Percentiles rank a stretch among this genome's conserved stretches.
phyloP scores from a whole-genome alignment of 352 stramenopile genomes.

The Elongisporangium anandrum region DNA sequence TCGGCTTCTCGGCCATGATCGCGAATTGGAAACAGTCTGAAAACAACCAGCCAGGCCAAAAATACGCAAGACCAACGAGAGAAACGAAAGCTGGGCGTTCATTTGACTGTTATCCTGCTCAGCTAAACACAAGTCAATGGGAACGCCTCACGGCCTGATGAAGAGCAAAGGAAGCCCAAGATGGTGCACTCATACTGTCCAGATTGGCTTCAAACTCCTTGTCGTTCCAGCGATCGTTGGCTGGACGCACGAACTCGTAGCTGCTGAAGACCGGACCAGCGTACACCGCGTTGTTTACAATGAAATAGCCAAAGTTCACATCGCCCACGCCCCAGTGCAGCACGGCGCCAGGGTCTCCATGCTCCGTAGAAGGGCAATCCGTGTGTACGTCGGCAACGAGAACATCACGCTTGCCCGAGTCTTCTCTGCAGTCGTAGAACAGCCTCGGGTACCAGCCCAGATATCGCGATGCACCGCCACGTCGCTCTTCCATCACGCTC shows the following conservation, averaged over 20 bases:
- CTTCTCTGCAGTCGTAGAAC: slow-evolving; percentile 18
- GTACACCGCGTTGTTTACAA: slow-evolving; percentile 22
- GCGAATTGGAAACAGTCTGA: not conserved
- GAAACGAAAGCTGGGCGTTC: not conserved
- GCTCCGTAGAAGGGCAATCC: slow-evolving; percentile 14
- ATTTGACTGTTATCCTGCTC: not conserved
- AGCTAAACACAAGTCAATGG: no score
- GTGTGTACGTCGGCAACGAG: slow-evolving; percentile 22
- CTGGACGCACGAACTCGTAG: slow-evolving; percentile 26
- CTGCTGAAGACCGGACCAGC: slow-evolving; percentile 22
- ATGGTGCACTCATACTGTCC: slow-evolving; percentile 1
- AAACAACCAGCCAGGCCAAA: not conserved
- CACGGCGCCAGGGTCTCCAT: slow-evolving; percentile 24
- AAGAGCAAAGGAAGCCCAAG: slow-evolving; percentile 15
- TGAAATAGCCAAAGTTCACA: slow-evolving; percentile 20
- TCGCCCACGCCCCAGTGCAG: slow-evolving; percentile 24
- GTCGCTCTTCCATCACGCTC: slow-evolving; percentile 9
- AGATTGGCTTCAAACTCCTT: slow-evolving; percentile 13
- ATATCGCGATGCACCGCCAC: slow-evolving; percentile 4
- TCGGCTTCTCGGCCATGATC: not conserved
- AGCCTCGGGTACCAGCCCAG: slow-evolving; percentile 24
- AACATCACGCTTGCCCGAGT: slow-evolving; percentile 21
- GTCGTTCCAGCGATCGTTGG: slow-evolving; percentile 16
- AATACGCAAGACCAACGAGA: not conserved
- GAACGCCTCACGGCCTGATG: no score